Evolutionary conservation across 2,329 filamentous ascomycete genomes (phyloP).

Genomic region (Claviceps fusiformis): DNA sequence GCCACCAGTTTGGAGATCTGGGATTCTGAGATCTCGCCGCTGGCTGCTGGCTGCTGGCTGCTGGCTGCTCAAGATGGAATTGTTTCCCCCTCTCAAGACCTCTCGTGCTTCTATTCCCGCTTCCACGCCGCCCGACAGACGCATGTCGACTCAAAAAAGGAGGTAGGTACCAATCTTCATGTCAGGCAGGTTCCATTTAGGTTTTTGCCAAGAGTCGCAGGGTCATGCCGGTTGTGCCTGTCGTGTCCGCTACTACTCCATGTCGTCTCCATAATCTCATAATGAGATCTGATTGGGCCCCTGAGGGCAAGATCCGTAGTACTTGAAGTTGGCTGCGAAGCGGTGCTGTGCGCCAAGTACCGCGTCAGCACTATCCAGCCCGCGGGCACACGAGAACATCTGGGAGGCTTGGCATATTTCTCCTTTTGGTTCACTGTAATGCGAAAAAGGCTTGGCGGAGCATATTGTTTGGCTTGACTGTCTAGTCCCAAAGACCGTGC

Average conservation of each 20-base stretch:
- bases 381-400: background rate
- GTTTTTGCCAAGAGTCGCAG: background rate
- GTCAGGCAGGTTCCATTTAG: background rate
- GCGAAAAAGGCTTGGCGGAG: background rate
- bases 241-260: too few species aligned
- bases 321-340: background rate
- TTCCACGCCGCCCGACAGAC: background rate
- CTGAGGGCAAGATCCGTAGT: background rate
- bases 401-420: constrained; percentile 3
- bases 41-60: too few species aligned
- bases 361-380: background rate
- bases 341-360: background rate
- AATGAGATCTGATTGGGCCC: background rate
- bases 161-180: background rate
- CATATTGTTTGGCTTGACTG: background rate
- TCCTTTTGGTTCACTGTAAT: background rate
- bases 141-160: background rate
- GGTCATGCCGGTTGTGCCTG: background rate
- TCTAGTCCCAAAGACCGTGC: too few species aligned
- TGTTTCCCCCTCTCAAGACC: too few species aligned
- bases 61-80: background rate
- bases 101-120: background rate
- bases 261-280: background rate
- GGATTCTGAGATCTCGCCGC: background rate
- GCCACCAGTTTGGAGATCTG: background rate